Conservation (phyloP, 2,329 filamentous ascomycete species). For the Alternaria sp. region DNA sequence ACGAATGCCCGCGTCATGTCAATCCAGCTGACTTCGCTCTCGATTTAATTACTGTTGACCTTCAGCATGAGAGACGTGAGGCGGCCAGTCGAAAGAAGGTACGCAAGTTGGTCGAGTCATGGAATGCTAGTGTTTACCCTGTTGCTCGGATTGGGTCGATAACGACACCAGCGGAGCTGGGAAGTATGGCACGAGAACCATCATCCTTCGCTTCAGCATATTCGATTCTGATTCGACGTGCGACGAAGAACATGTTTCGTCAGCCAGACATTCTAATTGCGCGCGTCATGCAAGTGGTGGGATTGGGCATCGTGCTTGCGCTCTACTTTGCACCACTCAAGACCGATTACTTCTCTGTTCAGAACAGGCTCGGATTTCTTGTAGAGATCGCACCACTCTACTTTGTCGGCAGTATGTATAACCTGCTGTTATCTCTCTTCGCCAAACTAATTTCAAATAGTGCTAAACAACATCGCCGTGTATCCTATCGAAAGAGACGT, state of each 20-base stretch:
- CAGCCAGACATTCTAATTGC: conserved; percentile 48
- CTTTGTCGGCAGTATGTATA: conserved; percentile 67
- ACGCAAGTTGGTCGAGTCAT: conserved; percentile 66
- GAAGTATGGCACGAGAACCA: conserved; percentile 70
- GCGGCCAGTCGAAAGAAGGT: conserved; percentile 70
- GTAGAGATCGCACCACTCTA: conserved; percentile 76
- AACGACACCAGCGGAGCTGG: conserved; percentile 75
- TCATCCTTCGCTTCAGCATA: conserved; percentile 70
- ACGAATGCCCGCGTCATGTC: conserved; percentile 71
- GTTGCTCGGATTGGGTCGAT: conserved; percentile 49
- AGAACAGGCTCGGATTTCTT: conserved; percentile 76
- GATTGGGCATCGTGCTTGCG: conserved; percentile 47
- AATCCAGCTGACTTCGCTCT: conserved; percentile 82
- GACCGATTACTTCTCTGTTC: conserved; percentile 73
- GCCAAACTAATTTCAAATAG: conserved; percentile 17
- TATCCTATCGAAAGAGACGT: conserved; percentile 77
- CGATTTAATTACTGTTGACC: conserved; percentile 77
- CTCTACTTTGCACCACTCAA: conserved; percentile 73
- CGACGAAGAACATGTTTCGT: conserved; percentile 66
- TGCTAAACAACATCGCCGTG: conserved; percentile 80
- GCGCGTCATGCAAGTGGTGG: conserved; percentile 51
- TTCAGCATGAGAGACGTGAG: conserved; percentile 72
- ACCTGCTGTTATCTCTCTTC: not conserved
- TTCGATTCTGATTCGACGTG: conserved; percentile 72
- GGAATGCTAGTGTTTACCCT: conserved; percentile 54